phyloP scores from a whole-genome alignment of 768 basidiomycete species.

The Lactarius akahatsu region DNA sequence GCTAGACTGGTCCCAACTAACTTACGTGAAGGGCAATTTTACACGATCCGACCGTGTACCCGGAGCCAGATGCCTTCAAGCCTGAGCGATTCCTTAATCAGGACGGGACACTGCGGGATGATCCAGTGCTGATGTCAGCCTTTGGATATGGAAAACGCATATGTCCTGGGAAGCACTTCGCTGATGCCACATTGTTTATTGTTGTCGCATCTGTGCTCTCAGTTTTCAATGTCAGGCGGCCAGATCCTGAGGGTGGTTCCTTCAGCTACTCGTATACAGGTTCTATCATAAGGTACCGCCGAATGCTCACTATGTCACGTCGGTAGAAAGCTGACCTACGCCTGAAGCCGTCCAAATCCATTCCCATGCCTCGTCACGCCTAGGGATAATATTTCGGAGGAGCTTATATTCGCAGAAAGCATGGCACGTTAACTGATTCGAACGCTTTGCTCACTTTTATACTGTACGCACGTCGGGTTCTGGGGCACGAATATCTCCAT shows the following conservation, averaged over 20 bases:
- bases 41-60: conserved; percentile 29
- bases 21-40: conserved; percentile 29
- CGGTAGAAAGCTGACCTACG: background rate
- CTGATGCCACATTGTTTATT: conserved; percentile 23
- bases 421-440: conserved; percentile 4
- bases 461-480: background rate
- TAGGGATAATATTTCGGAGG: conserved; percentile 11
- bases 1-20: background rate
- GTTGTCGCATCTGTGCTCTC: conserved; percentile 20
- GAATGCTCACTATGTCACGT: background rate
- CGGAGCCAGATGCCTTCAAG: conserved; percentile 31
- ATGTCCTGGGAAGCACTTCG: conserved; percentile 25
- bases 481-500: no score
- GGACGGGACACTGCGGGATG: conserved; percentile 16
- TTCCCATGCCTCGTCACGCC: conserved; percentile 6
- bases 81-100: conserved; percentile 30
- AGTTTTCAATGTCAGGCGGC: conserved; percentile 16
- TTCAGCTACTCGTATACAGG: background rate
- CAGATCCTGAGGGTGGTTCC: background rate
- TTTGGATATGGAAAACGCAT: conserved; percentile 22
- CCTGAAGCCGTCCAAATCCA: background rate
- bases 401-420: conserved; percentile 3
- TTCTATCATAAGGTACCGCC: background rate
- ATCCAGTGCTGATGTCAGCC: conserved; percentile 4
- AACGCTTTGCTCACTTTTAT: background rate